phyloP scores from a whole-genome alignment of 2,329 filamentous ascomycete genomes.

The Stagonosporopsis chrysanthemi region DNA sequence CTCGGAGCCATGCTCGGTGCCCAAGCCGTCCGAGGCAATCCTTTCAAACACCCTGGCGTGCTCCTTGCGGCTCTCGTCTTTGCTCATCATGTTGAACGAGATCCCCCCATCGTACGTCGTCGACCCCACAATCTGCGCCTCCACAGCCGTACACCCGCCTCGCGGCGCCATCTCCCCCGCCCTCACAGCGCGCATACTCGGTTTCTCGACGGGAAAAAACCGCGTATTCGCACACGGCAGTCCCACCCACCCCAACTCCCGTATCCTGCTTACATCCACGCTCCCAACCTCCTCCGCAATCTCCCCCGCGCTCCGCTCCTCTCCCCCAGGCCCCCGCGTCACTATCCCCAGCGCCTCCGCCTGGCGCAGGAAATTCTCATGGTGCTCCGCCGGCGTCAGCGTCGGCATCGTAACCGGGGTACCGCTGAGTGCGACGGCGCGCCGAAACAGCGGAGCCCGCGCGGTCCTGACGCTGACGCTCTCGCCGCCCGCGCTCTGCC shows the following conservation, averaged over 20 bases:
- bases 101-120: constrained; percentile 29
- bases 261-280: constrained; percentile 13
- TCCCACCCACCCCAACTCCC: constrained; percentile 25
- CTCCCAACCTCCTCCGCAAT: constrained; percentile 17
- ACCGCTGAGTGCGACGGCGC: constrained; percentile 24
- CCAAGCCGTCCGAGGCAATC: constrained; percentile 15
- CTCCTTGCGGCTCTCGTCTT: constrained; percentile 13
- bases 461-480: constrained; percentile 22
- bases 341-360: constrained; percentile 12
- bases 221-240: constrained; percentile 20
- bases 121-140: constrained; percentile 24
- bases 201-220: constrained; percentile 18
- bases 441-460: constrained; percentile 23
- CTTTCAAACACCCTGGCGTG: constrained; percentile 10
- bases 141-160: constrained; percentile 10
- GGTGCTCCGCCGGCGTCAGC: constrained; percentile 23
- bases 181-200: constrained; percentile 13
- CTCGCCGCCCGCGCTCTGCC: constrained; percentile 56
- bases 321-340: not conserved
- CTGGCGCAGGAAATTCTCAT: constrained; percentile 19
- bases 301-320: constrained; percentile 1
- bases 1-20: not conserved
- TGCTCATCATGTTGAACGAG: constrained; percentile 27
- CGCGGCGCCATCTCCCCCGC: constrained; percentile 11
- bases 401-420: constrained; percentile 27